These are phyloP conservation scores for Anisodus acutangulus DNA, from an alignment of 257 asterid genomes.

Conservation along the genomic window DNA sequence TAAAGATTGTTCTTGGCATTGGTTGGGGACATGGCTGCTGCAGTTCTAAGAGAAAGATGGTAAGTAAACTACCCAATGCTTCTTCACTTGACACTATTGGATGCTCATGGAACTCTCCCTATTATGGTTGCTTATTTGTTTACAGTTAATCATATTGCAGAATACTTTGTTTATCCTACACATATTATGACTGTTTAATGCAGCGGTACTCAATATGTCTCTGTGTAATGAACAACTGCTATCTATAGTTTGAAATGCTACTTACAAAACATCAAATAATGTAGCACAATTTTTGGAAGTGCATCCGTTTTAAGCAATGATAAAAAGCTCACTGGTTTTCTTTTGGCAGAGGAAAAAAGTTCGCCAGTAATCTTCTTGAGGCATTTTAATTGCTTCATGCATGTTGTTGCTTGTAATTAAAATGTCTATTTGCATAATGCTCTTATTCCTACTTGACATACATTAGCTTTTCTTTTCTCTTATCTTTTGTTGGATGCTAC, in stretches of 20 bases:
- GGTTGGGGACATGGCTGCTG: constrained; percentile 60
- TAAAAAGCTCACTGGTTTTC: not conserved
- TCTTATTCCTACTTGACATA: not conserved
- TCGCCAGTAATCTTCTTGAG: not conserved
- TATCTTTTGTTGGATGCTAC: not conserved
- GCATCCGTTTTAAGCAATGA: not conserved
- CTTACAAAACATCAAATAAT: not conserved
- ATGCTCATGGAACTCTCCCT: not conserved
- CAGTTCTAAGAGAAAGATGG: constrained; percentile 56
- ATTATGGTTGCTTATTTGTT: constrained; percentile 23
- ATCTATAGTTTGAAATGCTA: not conserved
- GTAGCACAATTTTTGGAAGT: not conserved
- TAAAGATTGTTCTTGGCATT: constrained; percentile 62
- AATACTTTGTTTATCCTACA: not conserved
- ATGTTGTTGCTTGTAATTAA: not conserved
- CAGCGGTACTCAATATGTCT: not conserved
- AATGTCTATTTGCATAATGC: not conserved
- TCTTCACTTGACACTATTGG: not conserved
- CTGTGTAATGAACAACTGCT: not conserved
- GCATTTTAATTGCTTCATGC: constrained; percentile 4
- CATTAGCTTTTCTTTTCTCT: not conserved
- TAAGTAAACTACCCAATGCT: constrained; percentile 46
- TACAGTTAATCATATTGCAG: not conserved
- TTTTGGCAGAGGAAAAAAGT: not conserved
- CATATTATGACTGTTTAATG: not conserved